A percentile compares a stretch with the other conserved stretches of the same genome.
Evolutionary conservation across 768 basidiomycete species (phyloP).

Genomic region (Russula foetens): DNA sequence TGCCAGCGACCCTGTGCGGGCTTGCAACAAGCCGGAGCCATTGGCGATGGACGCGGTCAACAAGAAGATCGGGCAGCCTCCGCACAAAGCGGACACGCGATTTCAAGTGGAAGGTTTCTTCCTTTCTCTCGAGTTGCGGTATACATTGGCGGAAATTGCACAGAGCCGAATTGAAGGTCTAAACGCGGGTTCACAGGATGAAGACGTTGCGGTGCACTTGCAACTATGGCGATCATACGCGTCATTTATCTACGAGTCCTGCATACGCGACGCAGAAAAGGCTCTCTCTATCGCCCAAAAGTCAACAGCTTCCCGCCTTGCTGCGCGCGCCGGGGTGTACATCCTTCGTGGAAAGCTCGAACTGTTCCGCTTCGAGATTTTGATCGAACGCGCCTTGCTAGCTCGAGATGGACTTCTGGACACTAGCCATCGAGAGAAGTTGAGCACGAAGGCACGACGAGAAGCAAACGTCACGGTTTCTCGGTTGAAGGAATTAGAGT

Average conservation of each 20-base stretch:
- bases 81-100: slow-evolving; percentile 29
- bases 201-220: slow-evolving; percentile 7
- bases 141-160: slow-evolving; percentile 28
- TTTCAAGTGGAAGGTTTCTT: slow-evolving; percentile 31
- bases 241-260: slow-evolving; percentile 24
- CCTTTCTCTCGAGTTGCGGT: slow-evolving; percentile 30
- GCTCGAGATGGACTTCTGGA: neutral
- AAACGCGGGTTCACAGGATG: neutral
- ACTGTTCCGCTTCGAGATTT: slow-evolving; percentile 22
- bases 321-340: slow-evolving; percentile 21
- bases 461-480: neutral
- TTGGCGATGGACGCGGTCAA: slow-evolving; percentile 25
- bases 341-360: slow-evolving; percentile 25
- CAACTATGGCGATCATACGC: slow-evolving; percentile 22
- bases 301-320: slow-evolving; percentile 26
- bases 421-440: neutral
- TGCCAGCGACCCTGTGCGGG: slow-evolving; percentile 18
- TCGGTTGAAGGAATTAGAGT: neutral
- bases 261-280: slow-evolving; percentile 24
- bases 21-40: slow-evolving; percentile 23
- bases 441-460: neutral
- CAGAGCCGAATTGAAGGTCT: slow-evolving; percentile 21
- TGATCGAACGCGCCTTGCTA: slow-evolving; percentile 9
- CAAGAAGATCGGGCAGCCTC: slow-evolving; percentile 28
- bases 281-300: slow-evolving; percentile 20